Conservation (phyloP, 2,329 filamentous ascomycete genomes). For the Monosporascus ibericus region DNA sequence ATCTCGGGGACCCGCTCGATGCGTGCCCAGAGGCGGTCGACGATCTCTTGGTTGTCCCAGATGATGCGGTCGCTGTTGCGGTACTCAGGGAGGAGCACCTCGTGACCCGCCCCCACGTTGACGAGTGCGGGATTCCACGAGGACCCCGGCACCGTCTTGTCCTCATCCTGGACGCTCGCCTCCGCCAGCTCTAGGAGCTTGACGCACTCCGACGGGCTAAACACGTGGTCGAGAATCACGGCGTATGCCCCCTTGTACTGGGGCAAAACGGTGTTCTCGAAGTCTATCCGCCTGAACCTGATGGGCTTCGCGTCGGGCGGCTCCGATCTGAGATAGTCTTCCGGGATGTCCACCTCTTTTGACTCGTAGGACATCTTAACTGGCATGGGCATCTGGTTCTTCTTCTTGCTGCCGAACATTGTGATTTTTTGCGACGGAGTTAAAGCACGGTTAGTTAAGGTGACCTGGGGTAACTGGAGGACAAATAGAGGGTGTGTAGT, state of each 20-base stretch:
- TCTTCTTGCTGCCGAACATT: neutral
- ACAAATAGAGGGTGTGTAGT: too few species aligned
- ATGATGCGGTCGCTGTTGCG: conserved; percentile 73
- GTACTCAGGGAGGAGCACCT: conserved; percentile 50
- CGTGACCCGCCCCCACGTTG: conserved; percentile 55
- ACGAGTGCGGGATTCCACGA: conserved; percentile 65
- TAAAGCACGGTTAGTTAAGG: too few species aligned
- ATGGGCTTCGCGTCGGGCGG: conserved; percentile 38
- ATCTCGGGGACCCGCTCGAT: conserved; percentile 39
- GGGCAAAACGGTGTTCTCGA: conserved; percentile 40
- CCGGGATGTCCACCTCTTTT: conserved; percentile 33
- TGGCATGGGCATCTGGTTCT: conserved; percentile 7
- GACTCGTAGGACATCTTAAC: conserved; percentile 27
- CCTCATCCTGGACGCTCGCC: conserved; percentile 43
- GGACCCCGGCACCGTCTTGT: conserved; percentile 20
- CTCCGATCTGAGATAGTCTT: conserved; percentile 39
- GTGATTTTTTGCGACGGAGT: neutral
- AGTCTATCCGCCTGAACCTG: conserved; percentile 46
- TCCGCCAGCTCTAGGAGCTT: conserved; percentile 46
- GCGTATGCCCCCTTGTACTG: conserved; percentile 52
- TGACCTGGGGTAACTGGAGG: too few species aligned
- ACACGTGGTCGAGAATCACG: conserved; percentile 56
- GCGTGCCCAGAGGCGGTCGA: conserved; percentile 56
- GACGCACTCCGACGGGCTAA: conserved; percentile 58
- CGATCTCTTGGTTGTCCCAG: conserved; percentile 60